These are phyloP conservation scores for Exserohilum rostratum DNA, from an alignment of 2,329 filamentous ascomycete species.

Conservation along the genomic window DNA sequence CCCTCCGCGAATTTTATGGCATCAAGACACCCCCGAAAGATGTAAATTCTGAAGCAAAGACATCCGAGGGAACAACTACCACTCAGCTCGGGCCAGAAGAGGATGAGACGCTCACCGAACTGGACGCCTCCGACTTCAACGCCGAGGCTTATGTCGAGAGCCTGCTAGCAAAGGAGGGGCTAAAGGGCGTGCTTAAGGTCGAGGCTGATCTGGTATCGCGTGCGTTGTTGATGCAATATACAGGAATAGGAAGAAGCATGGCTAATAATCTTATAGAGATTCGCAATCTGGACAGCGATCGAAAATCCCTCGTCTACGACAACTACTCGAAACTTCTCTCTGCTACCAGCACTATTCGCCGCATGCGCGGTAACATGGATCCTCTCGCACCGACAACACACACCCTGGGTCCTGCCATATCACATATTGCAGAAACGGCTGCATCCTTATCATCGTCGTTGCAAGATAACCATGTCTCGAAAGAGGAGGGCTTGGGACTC, in stretches of 20 bases:
- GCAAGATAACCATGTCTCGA: constrained; percentile 33
- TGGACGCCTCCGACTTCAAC: constrained; percentile 77
- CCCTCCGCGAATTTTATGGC: constrained; percentile 94
- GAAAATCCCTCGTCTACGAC: constrained; percentile 96
- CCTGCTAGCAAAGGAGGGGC: constrained; percentile 65
- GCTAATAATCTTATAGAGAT: constrained; percentile 63
- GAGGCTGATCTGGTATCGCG: constrained; percentile 71
- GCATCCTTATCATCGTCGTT: constrained; percentile 49
- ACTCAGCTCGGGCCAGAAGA: constrained; percentile 49
- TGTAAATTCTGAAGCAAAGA: constrained; percentile 29
- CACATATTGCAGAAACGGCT: constrained; percentile 72
- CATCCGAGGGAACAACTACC: constrained; percentile 40
- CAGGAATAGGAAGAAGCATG: background rate
- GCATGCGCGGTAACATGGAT: constrained; percentile 84
- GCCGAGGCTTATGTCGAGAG: constrained; percentile 70
- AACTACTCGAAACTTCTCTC: constrained; percentile 97
- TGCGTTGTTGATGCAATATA: constrained; percentile 23
- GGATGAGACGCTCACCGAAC: constrained; percentile 67
- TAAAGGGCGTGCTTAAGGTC: constrained; percentile 71
- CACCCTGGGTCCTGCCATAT: constrained; percentile 74
- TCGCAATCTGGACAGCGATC: constrained; percentile 87
- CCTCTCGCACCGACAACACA: constrained; percentile 75
- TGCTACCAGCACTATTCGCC: constrained; percentile 94
- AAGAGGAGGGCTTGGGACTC: constrained; percentile 33
- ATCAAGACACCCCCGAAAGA: constrained; percentile 61